Percentiles rank a stretch among this genome's conserved stretches.
phyloP scores from a whole-genome alignment of 176 grass and related monocot species.

The Cenchrus purpureus region DNA sequence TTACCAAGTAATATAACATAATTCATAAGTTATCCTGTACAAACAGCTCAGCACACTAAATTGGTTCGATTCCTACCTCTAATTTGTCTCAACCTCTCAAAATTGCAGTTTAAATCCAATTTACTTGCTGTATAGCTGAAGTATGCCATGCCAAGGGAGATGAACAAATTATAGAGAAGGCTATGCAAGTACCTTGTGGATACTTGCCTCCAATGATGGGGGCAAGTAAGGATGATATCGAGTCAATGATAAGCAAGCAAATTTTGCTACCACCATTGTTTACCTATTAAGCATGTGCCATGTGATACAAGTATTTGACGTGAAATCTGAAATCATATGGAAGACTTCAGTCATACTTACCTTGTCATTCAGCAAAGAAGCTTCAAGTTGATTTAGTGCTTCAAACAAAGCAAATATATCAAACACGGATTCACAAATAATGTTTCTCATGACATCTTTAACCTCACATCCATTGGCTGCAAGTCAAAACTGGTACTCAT shows the following conservation, averaged over 20 bases:
- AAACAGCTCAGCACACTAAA: no score
- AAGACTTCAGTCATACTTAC: slow-evolving; percentile 33
- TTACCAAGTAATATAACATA: no score
- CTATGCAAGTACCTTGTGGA: slow-evolving; percentile 67
- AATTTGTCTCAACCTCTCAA: no score
- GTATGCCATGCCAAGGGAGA: no score
- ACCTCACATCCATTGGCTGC: slow-evolving; percentile 53
- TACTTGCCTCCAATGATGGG: slow-evolving; percentile 80
- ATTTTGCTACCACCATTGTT: slow-evolving; percentile 53
- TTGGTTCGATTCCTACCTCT: no score
- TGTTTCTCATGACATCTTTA: slow-evolving; percentile 72
- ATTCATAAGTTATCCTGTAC: no score
- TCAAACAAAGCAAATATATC: slow-evolving; percentile 89
- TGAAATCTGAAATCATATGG: slow-evolving; percentile 5
- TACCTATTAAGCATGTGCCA: slow-evolving; percentile 50
- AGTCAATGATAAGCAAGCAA: slow-evolving; percentile 88
- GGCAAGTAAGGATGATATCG: slow-evolving; percentile 76
- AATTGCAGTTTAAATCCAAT: not conserved
- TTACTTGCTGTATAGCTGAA: not conserved
- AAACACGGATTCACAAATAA: slow-evolving; percentile 72
- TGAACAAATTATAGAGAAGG: not conserved
- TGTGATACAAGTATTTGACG: slow-evolving; percentile 3
- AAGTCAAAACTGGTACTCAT: slow-evolving; percentile 34
- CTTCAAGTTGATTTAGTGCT: slow-evolving; percentile 69
- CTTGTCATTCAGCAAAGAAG: slow-evolving; percentile 56